Evolutionary conservation across 257 asterid species (phyloP), one percentile per base, ranked within the genome.

Genomic region (Solanum gracilifrons): DNA sequence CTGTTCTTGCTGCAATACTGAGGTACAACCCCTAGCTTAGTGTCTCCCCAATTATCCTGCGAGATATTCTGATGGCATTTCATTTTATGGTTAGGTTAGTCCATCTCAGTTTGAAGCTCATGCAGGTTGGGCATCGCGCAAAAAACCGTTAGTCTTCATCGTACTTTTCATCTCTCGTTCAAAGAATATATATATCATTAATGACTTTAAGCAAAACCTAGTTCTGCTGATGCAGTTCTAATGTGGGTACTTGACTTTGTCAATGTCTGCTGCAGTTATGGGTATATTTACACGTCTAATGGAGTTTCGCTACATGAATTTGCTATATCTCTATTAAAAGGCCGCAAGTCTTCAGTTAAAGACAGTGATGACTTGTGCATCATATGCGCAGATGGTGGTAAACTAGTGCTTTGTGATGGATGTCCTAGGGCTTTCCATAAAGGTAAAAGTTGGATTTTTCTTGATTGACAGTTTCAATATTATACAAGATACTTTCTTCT

Each of bases 381-480:
- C 94, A 96, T 96, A 86, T 97, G 99, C 85, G 99, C 95, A 27
- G 99, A 97, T 94, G 99, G 99, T 93, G 99, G 99, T 86, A 93
- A 93, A 87, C 98, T 97, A 89, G 98, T 96, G 90, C 98, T 93
- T 77, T 97, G 99, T 93, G 98, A 96, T 93, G 99, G 99, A 88
- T 97, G 99, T 91, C 99, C 99, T 82, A 95, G 98, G 92, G 96
- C 99, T 87, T 97, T 97, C 90, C 99, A 97, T 88, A 97, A 92
- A 97, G 99, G 99, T 97, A 89, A 66, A 87, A 23, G 88, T 89
- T 91, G 86, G 83, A 85, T 73, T 71, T 86, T 46, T 46, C 41
- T 48, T 48, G 43, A 82, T 29, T 29, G 41, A 48, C 85, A 82
- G 41, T 46, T 46, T 31, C 25, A 31, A 29, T 82, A 82, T 82